A percentile compares a stretch with the other conserved stretches of the same genome.
These are phyloP conservation scores for Vitellaria paradoxa DNA, from an alignment of 179 eudicot species.

Conservation along the genomic window DNA sequence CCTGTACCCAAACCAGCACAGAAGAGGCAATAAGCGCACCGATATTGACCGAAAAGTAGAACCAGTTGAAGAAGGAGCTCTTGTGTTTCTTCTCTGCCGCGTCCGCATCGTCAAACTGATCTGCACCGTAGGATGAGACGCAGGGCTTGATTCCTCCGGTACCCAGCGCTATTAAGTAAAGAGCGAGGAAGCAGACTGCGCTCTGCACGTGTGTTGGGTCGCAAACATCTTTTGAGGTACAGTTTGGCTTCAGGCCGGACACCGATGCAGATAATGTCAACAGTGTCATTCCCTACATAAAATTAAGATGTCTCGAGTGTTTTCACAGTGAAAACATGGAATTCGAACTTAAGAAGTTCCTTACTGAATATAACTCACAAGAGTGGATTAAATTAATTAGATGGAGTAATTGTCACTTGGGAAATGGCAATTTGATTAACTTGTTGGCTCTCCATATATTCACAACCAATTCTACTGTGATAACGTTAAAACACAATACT, in stretches of 20 bases:
- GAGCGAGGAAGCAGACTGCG: constrained; percentile 28
- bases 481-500: too few relatives aligned
- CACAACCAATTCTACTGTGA: too few relatives aligned
- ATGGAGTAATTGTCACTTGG: background rate
- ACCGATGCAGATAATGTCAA: constrained; percentile 46
- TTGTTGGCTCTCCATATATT: too few relatives aligned
- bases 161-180: constrained; percentile 43
- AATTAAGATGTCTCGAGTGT: background rate
- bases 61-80: constrained; percentile 52
- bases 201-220: constrained; percentile 30
- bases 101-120: constrained; percentile 58
- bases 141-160: constrained; percentile 58
- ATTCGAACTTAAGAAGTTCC: background rate
- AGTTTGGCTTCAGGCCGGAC: constrained; percentile 35
- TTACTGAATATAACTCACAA: too few relatives aligned
- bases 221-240: constrained; percentile 23
- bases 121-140: constrained; percentile 51
- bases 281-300: constrained; percentile 45
- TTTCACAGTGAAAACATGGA: background rate
- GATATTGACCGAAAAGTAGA: constrained; percentile 43
- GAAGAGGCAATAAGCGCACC: constrained; percentile 48
- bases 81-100: constrained; percentile 39
- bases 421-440: too few relatives aligned
- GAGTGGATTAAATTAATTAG: background rate
- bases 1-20: constrained; percentile 47